Percentiles rank a stretch among this genome's conserved stretches.
Evolutionary conservation across 176 grass and related monocot genomes (phyloP).

Genomic region (Oryza brachyantha): DNA sequence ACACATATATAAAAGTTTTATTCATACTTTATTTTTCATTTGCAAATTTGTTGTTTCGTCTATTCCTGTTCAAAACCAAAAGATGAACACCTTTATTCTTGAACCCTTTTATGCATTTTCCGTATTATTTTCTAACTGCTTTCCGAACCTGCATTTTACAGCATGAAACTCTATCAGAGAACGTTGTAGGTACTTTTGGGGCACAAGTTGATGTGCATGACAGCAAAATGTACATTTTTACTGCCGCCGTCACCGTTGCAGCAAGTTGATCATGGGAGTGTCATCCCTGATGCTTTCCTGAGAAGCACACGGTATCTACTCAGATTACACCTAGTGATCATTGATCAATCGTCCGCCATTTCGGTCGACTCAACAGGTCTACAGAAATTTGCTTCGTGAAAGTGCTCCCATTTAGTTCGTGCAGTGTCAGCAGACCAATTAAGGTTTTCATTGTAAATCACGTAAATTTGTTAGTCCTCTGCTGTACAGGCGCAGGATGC

Average conservation of each 20-base stretch:
- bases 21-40: no score
- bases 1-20: no score
- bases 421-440: not conserved
- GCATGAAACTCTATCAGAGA: slow-evolving; percentile 57
- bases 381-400: not conserved
- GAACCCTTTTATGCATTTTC: not conserved
- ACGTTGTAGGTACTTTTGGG: slow-evolving; percentile 46
- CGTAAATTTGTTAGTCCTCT: not conserved
- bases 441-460: not conserved
- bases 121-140: not conserved
- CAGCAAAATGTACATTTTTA: slow-evolving; percentile 71
- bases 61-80: no score
- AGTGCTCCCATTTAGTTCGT: not conserved
- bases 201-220: slow-evolving; percentile 65
- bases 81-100: no score
- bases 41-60: no score
- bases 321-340: not conserved
- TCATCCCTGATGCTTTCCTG: not conserved
- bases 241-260: slow-evolving; percentile 23
- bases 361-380: not conserved
- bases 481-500: slow-evolving; percentile 20
- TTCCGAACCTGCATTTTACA: slow-evolving; percentile 36
- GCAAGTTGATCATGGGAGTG: slow-evolving; percentile 29
- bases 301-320: not conserved
- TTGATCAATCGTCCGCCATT: not conserved